Percentiles rank a stretch among this genome's conserved stretches.
phyloP scores from a whole-genome alignment of 1,139 yeast species.

The Entelexis sorbosivorans region DNA sequence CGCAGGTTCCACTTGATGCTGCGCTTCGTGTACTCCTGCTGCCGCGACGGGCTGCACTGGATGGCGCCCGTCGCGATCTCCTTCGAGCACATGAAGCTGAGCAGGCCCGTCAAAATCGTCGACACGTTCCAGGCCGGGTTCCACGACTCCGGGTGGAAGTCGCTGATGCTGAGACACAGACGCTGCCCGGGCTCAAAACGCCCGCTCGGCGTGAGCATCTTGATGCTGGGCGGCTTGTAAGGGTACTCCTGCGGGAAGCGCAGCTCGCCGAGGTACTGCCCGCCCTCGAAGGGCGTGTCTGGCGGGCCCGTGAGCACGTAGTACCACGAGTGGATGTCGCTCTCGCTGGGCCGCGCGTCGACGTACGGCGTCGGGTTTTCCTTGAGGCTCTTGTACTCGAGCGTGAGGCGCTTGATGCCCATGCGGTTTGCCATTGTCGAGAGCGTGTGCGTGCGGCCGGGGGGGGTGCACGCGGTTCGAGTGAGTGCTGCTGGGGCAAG shows the following conservation, averaged over 20 bases:
- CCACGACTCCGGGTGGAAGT: conserved; percentile 90
- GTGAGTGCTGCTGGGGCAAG: not conserved
- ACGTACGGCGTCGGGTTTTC: conserved; percentile 75
- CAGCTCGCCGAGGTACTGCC: conserved; percentile 82
- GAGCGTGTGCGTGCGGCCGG: not conserved
- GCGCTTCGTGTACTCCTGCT: conserved; percentile 38
- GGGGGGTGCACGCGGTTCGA: not conserved
- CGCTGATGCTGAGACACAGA: conserved; percentile 79
- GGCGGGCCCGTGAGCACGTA: conserved; percentile 79
- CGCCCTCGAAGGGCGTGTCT: conserved; percentile 68
- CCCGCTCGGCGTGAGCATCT: conserved; percentile 82
- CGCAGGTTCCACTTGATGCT: conserved; percentile 58
- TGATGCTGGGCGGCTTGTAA: conserved; percentile 81
- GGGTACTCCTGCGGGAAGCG: conserved; percentile 83
- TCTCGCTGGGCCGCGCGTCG: conserved; percentile 72
- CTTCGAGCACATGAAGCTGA: conserved; percentile 58
- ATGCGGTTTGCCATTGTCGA: conserved; percentile 30
- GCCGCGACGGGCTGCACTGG: conserved; percentile 41
- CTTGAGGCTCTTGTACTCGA: conserved; percentile 65
- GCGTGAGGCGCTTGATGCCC: conserved; percentile 42
- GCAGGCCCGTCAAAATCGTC: conserved; percentile 70
- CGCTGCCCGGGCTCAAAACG: conserved; percentile 68
- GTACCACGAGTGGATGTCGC: conserved; percentile 69
- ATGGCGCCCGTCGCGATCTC: conserved; percentile 31
- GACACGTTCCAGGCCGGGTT: conserved; percentile 92